Base-by-base conservation (phyloP, 257 asterid genomes). In the Perilla frutescens region DNA sequence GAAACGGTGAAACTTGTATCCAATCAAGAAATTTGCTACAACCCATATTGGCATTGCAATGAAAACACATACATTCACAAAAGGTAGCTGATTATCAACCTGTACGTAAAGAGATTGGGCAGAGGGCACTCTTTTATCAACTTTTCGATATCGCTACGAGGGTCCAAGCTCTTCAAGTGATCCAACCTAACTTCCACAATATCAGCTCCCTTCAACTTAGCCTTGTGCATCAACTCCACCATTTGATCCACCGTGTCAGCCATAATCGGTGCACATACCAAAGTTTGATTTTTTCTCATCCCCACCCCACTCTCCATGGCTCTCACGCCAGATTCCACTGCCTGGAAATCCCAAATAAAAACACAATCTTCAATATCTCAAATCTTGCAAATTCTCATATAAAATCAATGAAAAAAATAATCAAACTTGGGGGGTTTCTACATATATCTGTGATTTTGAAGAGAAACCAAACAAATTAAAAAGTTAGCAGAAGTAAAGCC, bases 201-300 rank as follows among this genome's bases (percentile, higher is more conserved):
- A 83, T 95, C 99, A 76, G 97, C 99, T 59, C 89, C 96, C 76
- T 88, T 89, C 1, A 32, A 51, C 87, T 95, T 90, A 11, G 98
- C 91, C 82, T 57, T 83, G 76, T 82, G 87, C 93, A 84, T 88
- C 84, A 87, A 72, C 81, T 75, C 85, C 79, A 92, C 72, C 85
- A 90, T 74, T 76, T 81, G 86, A 81, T 85, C 94, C 78, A 87
- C 96, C 7, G 98, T 79, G 64, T 90, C 96, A 15, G 87, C 96
- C 98, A 95, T 95, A 70, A 95, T 62, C 29, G 99, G 98, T 8
- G 96, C 98, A 76, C 99, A 95, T 68, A 95, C 92, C 85, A 95
- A 74, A 10, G 97, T 90, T 36, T 73, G 84, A 60, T 94, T 90
- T 84, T 78, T 85, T 80, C 88, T 79, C 73, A 84, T 53, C 58